These are phyloP conservation scores for Pleurotus platypus DNA, from an alignment of 768 basidiomycete genomes.

Conservation along the genomic window DNA sequence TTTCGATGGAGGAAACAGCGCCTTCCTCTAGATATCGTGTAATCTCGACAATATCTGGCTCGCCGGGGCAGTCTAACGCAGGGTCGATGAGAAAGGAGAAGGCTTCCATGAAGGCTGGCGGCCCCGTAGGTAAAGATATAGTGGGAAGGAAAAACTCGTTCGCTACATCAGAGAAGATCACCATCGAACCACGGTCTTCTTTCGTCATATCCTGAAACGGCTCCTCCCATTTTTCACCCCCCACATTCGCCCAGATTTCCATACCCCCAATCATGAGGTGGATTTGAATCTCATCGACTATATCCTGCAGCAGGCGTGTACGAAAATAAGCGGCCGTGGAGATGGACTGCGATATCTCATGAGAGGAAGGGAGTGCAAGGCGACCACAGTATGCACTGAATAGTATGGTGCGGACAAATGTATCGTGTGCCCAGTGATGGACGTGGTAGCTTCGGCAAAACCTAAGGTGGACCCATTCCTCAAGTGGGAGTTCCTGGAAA, in stretches of 20 bases:
- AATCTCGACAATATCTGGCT: neutral
- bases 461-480: slow-evolving; percentile 16
- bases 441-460: slow-evolving; percentile 14
- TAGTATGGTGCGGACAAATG: slow-evolving; percentile 13
- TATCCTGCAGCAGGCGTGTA: neutral
- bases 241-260: neutral
- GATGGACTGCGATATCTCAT: slow-evolving; percentile 3
- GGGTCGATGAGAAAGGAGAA: neutral
- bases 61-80: neutral
- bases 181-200: slow-evolving; percentile 8
- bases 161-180: slow-evolving; percentile 8
- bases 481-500: slow-evolving; percentile 11
- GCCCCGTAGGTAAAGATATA: neutral
- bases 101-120: neutral
- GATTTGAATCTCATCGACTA: neutral
- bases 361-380: slow-evolving; percentile 7
- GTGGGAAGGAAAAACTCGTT: slow-evolving; percentile 5
- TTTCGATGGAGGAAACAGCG: neutral
- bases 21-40: neutral
- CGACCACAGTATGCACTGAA: slow-evolving; percentile 13
- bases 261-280: neutral
- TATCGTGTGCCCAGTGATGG: slow-evolving; percentile 16
- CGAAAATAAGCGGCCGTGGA: neutral
- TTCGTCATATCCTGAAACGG: slow-evolving; percentile 10
- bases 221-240: slow-evolving; percentile 8